These are phyloP conservation scores for Priceomyces haplophilus DNA, from an alignment of 805 yeast species.

Conservation along the genomic window DNA sequence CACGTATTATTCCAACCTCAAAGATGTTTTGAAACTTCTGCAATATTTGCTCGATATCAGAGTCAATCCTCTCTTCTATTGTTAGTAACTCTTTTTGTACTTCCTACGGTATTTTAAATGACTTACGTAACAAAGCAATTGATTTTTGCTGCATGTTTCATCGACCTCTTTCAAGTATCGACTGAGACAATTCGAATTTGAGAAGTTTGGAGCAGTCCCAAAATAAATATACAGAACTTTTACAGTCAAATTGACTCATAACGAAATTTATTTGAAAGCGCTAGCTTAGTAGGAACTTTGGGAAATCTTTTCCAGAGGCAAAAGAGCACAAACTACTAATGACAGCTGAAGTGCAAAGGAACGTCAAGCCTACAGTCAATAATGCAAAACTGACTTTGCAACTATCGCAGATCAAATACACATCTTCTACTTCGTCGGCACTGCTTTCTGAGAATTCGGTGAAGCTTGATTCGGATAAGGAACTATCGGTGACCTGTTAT, in stretches of 20 bases:
- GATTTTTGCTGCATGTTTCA: constrained; percentile 42
- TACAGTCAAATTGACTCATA: not conserved
- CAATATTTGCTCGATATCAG: constrained; percentile 49
- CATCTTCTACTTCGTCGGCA: not conserved
- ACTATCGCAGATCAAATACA: too few species aligned
- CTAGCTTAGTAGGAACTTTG: too few species aligned
- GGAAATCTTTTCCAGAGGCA: too few species aligned
- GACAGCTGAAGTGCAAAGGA: too few species aligned
- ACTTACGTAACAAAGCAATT: constrained; percentile 25
- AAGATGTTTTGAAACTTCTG: constrained; percentile 53
- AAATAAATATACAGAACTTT: not conserved
- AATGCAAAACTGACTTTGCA: too few species aligned
- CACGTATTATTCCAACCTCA: constrained; percentile 43
- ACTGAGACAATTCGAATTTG: not conserved
- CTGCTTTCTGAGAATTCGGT: not conserved
- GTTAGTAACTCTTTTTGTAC: constrained; percentile 14
- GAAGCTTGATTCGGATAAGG: not conserved
- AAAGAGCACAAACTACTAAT: too few species aligned
- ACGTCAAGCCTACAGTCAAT: too few species aligned
- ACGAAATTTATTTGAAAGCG: not conserved
- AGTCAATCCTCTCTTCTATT: constrained; percentile 46
- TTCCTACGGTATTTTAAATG: too few species aligned
- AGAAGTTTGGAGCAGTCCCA: not conserved
- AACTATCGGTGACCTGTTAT: not conserved
- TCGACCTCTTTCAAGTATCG: not conserved